Evolutionary conservation across 352 stramenopile genomes (phyloP).

Genomic region (Globisporangium canariense): DNA sequence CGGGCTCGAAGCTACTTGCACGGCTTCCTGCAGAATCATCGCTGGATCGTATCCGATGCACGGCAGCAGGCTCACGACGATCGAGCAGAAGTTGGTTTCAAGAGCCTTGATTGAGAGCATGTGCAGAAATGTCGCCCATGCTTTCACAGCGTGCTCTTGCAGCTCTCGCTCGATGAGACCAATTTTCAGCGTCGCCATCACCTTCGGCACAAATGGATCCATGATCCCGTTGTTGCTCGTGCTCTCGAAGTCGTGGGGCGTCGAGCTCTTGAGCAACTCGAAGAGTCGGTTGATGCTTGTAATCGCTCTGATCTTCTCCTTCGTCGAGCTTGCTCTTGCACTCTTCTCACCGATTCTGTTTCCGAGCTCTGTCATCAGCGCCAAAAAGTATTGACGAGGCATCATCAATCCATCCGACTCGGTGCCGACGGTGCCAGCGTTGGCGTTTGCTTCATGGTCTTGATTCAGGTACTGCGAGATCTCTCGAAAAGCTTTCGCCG

Average conservation of each 20-base stretch:
- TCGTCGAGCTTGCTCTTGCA: conserved; percentile 19
- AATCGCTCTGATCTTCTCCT: conserved; percentile 58
- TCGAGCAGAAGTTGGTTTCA: conserved; percentile 81
- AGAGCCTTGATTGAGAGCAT: conserved; percentile 80
- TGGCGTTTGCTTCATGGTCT: conserved; percentile 21
- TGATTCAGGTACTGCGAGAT: conserved; percentile 47
- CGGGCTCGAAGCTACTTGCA: conserved; percentile 17
- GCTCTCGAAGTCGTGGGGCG: conserved; percentile 23
- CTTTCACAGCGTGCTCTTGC: conserved; percentile 56
- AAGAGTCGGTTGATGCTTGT: conserved; percentile 75
- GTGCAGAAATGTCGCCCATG: conserved; percentile 76
- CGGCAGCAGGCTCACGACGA: conserved; percentile 82
- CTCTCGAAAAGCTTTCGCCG: conserved; percentile 52
- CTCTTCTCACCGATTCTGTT: conserved; percentile 53
- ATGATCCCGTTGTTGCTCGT: conserved; percentile 42
- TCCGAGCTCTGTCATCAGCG: conserved; percentile 79
- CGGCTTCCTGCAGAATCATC: conserved; percentile 35
- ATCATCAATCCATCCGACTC: conserved; percentile 42
- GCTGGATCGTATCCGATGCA: conserved; percentile 54
- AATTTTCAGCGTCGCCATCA: conserved; percentile 88
- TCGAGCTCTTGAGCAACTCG: conserved; percentile 42
- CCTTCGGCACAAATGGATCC: conserved; percentile 84
- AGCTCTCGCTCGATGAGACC: conserved; percentile 54
- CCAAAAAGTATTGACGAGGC: conserved; percentile 75
- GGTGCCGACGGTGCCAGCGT: conserved; percentile 20